Evolutionary conservation across 2,329 filamentous ascomycete genomes (phyloP), one percentile per base, ranked within the genome.

Genomic region (Davidsoniella australis): DNA sequence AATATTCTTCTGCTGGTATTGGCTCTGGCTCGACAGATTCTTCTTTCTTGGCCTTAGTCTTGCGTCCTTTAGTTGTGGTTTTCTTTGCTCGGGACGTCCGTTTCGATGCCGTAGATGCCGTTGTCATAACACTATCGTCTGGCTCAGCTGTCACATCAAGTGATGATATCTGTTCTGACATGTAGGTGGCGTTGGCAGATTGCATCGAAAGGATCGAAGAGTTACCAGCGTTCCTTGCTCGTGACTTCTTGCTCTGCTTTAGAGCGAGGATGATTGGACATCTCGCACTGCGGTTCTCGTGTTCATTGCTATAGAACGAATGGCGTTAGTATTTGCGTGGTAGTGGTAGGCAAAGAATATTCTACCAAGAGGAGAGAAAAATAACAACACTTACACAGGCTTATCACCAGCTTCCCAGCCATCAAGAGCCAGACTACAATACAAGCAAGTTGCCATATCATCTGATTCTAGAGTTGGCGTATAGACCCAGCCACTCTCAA

Each of bases 351-450:
- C 8, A 9, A 33, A 33, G 4, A 33, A 12, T 3, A 33, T 33
- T 9, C 7, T 10, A 33, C 2, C 8, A 10, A 12, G 29, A 33
- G 12, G 12, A 5, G 12, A 33, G 29, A 12, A 36, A 36, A 10
- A 6, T 23, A 46, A 54, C 58, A 52, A 65, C 82, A 65, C 82
- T 65, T 63, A 87, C 79, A 82, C 75, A 54, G 91, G 91, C 60
- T 94, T 85, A 62, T 98, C 91, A 52, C 81, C 80, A 1, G 82
- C 81, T 60, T 96, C 91, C 91, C 93, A 98, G 5, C 87, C 87
- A 62, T 96, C 89, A 9, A 98, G 73, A 9, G 82, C 86, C 14
- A 96, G 67, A 51, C 83, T 78, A 66, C 91, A 98, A 65, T 96
- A 95, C 24, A 84, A 74, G 61, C 91, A 98, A 9, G 83, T 91